Evolutionary conservation across 805 yeast species (phyloP).

Genomic region (Pichia eremophila): DNA sequence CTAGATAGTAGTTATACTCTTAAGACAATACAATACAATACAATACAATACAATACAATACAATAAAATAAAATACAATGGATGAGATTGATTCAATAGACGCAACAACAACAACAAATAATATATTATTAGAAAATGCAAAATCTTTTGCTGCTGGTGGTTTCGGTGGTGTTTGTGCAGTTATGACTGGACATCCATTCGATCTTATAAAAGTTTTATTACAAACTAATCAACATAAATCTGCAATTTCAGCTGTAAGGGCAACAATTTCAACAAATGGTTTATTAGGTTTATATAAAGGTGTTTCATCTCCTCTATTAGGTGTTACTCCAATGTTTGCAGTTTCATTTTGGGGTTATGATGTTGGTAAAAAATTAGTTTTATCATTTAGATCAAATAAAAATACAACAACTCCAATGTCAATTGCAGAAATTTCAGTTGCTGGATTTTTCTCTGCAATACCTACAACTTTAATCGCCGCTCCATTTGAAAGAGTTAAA

Average conservation of each 20-base stretch:
- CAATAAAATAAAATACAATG: no score
- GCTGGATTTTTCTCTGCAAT: conserved; percentile 94
- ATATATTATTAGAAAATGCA: conserved; percentile 45
- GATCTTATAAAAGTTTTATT: conserved; percentile 87
- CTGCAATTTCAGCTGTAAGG: conserved; percentile 59
- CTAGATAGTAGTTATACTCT: no score
- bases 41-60: no score
- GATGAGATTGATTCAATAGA: conserved; percentile 31
- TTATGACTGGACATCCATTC: conserved; percentile 92
- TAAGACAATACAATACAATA: no score
- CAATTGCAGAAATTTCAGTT: conserved; percentile 63
- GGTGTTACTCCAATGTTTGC: conserved; percentile 99
- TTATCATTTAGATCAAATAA: conserved; percentile 28
- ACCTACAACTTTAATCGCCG: conserved; percentile 94
- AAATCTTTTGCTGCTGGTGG: conserved; percentile 92
- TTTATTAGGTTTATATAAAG: conserved; percentile 75
- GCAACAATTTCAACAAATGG: conserved; percentile 69
- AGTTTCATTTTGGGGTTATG: conserved; percentile 97
- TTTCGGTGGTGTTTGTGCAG: conserved; percentile 94
- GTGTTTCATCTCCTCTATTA: conserved; percentile 87
- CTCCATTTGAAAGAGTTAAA: conserved; percentile 93
- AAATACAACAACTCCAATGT: conserved; percentile 28
- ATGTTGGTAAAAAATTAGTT: conserved; percentile 77
- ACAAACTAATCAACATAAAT: conserved; percentile 65
- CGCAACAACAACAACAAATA: conserved; percentile 18